These are phyloP conservation scores for Eucalyptus marginata DNA, from an alignment of 345 rosid genomes.

Conservation along the genomic window DNA sequence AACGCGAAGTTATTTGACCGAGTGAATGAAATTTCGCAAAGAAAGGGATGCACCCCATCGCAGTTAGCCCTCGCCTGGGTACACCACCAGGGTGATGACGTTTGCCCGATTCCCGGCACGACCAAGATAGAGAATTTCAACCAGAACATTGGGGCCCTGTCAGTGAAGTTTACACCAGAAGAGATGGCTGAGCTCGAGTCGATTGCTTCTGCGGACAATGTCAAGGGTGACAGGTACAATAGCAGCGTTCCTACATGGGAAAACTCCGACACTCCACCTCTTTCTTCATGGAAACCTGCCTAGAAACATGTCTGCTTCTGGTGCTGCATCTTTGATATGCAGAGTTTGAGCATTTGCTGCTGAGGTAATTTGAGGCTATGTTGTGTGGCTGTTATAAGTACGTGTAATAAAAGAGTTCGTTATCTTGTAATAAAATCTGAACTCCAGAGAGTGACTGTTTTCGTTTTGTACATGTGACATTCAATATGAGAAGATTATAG, in stretches of 20 bases:
- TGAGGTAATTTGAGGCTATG: background rate
- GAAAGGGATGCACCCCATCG: slow-evolving; percentile 45
- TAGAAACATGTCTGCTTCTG: background rate
- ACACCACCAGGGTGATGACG: slow-evolving; percentile 36
- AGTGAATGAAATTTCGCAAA: slow-evolving; percentile 27
- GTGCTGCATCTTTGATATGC: background rate
- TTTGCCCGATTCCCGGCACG: background rate
- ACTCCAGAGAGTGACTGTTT: background rate
- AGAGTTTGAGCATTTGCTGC: background rate
- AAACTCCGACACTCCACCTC: slow-evolving; percentile 40
- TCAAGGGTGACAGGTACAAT: slow-evolving; percentile 36
- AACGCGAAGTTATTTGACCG: slow-evolving; percentile 29
- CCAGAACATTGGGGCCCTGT: slow-evolving; percentile 18
- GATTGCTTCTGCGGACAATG: slow-evolving; percentile 22
- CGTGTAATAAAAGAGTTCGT: background rate
- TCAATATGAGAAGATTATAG: background rate
- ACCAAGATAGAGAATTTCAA: slow-evolving; percentile 1
- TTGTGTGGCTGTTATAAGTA: background rate
- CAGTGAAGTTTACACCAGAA: slow-evolving; percentile 41
- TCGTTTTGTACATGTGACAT: background rate
- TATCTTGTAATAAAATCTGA: background rate
- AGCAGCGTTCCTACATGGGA: slow-evolving; percentile 2
- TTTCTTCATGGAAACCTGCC: slow-evolving; percentile 30
- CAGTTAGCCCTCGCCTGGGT: slow-evolving; percentile 68
- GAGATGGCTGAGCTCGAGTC: slow-evolving; percentile 51